Evolutionary conservation across 805 yeast genomes (phyloP), one percentile per base, ranked within the genome.

Genomic region (Sugiyamaella floridensis): DNA sequence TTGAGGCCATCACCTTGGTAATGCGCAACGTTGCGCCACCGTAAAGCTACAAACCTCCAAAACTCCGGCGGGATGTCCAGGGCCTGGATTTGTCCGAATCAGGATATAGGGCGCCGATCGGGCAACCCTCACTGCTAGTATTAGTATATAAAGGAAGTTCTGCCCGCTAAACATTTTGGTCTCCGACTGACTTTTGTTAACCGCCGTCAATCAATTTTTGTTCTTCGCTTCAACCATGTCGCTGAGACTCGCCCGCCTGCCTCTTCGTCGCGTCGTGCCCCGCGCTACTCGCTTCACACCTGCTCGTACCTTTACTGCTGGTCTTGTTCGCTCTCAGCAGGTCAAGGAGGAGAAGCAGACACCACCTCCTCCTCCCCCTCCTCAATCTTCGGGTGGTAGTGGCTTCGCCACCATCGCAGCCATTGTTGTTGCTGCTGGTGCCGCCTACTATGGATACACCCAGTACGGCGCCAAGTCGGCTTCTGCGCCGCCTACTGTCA

Each of bases 401-500:
- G 49, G 49, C 34, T 19, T 50, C 20, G 46, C 47, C 26, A 32
- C 55, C 15, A 40, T 55, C 18, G 56, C 56, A 28, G 58, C 51
- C 26, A 55, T 57, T 11, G 54, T 55, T 14, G 69, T 58, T 9
- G 55, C 47, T n/a, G 63, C 51, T 44, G 69, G 62, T 49, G 69
- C 62, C 43, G 63, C 55, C 43, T 65, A 65, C 63, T 66, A 59
- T 57, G 66, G 60, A 57, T 60, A 60, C 56, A 63, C 58, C 55
- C 63, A 63, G 53, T 54, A 62, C 1, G 63, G 65, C 32, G 67
- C 71, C 40, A 66, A 69, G 19, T 15, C 69, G 28, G 64, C 69
- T 18, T 60, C 69, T 15, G 58, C 67, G 3, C 65, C 70, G 3
- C 64, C 70, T 4, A 63, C 68, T 14, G 65, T 67, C 47, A 53